phyloP scores from a whole-genome alignment of 116 monocot species.

The Dioscorea cayenensis region DNA sequence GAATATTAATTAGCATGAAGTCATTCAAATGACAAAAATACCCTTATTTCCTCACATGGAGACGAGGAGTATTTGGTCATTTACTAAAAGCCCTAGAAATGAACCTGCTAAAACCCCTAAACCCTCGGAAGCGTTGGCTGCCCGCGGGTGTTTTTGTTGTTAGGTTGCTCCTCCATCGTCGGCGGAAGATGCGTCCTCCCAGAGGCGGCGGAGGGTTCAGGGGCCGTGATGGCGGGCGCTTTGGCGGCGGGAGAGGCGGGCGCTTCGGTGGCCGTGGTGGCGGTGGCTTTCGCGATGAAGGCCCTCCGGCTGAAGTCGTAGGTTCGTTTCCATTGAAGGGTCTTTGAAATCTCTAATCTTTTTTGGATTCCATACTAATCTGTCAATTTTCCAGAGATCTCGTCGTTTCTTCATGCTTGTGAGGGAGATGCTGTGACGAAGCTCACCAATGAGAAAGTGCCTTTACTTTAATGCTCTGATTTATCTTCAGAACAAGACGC shows the following conservation, averaged over 20 bases:
- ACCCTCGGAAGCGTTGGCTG: not conserved
- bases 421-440: slow-evolving; percentile 86
- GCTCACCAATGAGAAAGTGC: slow-evolving; percentile 88
- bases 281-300: slow-evolving; percentile 79
- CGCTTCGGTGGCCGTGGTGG: slow-evolving; percentile 41
- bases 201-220: slow-evolving; percentile 47
- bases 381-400: slow-evolving; percentile 46
- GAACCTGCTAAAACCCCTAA: slow-evolving; percentile 1
- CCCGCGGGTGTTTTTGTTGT: not conserved
- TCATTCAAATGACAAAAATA: not conserved
- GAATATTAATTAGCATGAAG: too few species aligned
- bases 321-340: slow-evolving; percentile 19
- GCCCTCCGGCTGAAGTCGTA: slow-evolving; percentile 84
- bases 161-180: not conserved
- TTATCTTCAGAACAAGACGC: slow-evolving; percentile 86
- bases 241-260: slow-evolving; percentile 31
- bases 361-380: not conserved
- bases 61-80: not conserved
- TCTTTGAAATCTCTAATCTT: not conserved
- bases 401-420: slow-evolving; percentile 83
- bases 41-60: not conserved
- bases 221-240: slow-evolving; percentile 54
- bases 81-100: not conserved
- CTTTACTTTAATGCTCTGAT: slow-evolving; percentile 93
- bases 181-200: slow-evolving; percentile 4